Base-by-base conservation (phyloP, 768 basidiomycete genomes). In the Agaricus sinodeliciosus region DNA sequence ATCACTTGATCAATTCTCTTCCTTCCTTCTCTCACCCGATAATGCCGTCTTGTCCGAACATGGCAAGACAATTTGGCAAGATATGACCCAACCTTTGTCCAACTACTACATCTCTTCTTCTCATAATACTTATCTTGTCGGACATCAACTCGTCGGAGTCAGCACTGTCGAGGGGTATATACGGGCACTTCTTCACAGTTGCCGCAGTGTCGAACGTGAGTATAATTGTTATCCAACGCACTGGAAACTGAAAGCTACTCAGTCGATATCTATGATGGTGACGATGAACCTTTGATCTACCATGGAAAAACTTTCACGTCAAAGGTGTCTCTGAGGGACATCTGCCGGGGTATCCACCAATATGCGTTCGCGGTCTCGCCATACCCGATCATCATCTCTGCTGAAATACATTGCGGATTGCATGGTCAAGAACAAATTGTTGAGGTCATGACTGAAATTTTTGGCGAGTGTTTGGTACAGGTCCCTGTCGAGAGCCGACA, bases 261-360 rank as follows among this genome's bases (percentile, higher is more conserved):
- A 97, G 94, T 98, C 61, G 95, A 98, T 60, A 83, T 94, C 40
- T 96, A 85, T 63, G 91, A 96, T 57, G 94, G 94, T 9, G 88
- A 92, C 28, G 66, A 60, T 2, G 92, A 87, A 56, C 95, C 95
- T 0, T 72, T 89, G 63, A 80, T 97, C 4, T 94, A 85, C 60
- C 94, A 98, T 62, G 91, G 93, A 19, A 86, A 85, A 52, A 94
- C 94, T 0, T 72, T 95, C 41, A 96, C 94, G 0, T 80, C 84
- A 34, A 90, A 89, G 58, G 83, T 96, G 3, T 71, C 90, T 0
- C 75, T 89, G 2, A 81, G 90, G 4, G 89, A 90, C 47, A 80
- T 92, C 43, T 90, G 91, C 63, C 70, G 78, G 39, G 93, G 93
- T 1, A 88, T 97, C 62, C 73, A 75, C 18, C 89, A 88, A 68